Evolutionary conservation across 441 rosid genomes (phyloP).

Genomic region (Adansonia gregorii): DNA sequence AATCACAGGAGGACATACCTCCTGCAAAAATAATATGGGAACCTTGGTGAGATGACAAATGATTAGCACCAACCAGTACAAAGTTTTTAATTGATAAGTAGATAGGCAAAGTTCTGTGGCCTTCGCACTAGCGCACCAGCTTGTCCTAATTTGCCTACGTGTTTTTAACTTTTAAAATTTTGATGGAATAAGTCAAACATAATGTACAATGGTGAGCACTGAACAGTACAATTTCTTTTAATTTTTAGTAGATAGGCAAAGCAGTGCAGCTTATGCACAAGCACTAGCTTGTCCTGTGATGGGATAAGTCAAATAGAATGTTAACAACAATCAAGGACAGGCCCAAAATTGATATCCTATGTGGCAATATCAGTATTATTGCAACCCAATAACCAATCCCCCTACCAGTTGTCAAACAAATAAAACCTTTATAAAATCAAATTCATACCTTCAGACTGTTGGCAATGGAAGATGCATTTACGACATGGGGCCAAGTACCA

Average conservation of each 20-base stretch:
- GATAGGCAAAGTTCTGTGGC: neutral
- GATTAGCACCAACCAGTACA: neutral
- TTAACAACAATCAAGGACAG: neutral
- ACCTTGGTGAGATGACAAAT: neutral
- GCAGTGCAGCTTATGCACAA: neutral
- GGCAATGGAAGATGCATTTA: slow-evolving; percentile 74
- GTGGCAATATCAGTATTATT: neutral
- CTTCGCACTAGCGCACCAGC: neutral
- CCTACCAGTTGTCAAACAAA: slow-evolving; percentile 1
- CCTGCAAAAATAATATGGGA: neutral
- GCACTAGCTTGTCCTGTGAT: neutral
- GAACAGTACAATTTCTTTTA: neutral
- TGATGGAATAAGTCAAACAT: neutral
- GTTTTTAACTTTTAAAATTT: slow-evolving; percentile 1
- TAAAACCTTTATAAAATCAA: slow-evolving; percentile 15
- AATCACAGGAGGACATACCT: neutral
- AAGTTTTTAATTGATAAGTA: neutral
- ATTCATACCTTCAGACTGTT: slow-evolving; percentile 69
- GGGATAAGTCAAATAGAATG: slow-evolving; percentile 2
- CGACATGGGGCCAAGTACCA: slow-evolving; percentile 73
- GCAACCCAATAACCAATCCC: neutral
- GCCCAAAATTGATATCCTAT: neutral
- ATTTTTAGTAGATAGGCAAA: slow-evolving; percentile 3
- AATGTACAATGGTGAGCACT: neutral
- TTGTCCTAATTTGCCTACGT: neutral